phyloP scores from a whole-genome alignment of 148 eudicot genomes.

The Vaccinium corymbosum region DNA sequence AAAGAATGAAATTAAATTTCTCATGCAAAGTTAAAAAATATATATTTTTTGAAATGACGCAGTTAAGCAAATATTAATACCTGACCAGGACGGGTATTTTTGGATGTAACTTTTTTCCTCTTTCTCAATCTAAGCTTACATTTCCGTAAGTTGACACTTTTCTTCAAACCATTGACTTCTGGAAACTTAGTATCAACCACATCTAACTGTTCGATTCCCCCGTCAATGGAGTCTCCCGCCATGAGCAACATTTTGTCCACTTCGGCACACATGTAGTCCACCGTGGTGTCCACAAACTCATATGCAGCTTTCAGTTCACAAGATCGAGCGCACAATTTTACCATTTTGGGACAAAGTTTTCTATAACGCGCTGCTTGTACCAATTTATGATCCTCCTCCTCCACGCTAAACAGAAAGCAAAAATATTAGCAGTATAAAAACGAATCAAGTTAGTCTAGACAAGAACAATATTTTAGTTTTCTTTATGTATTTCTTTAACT shows the following conservation, averaged over 20 bases:
- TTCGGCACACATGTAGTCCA: not conserved
- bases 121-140: not conserved
- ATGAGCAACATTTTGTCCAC: not conserved
- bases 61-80: no score
- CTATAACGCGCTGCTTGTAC: not conserved
- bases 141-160: not conserved
- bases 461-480: not conserved
- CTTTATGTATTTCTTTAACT: not conserved
- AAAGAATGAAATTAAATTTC: no score
- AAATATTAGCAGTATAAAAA: not conserved
- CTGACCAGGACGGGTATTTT: no score
- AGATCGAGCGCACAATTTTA: not conserved
- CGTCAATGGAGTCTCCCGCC: not conserved
- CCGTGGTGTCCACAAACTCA: not conserved
- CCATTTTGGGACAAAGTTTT: not conserved
- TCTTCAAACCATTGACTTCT: not conserved
- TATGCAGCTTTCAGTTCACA: not conserved
- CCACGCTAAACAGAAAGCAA: not conserved
- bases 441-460: not conserved
- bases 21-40: no score
- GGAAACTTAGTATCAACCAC: not conserved
- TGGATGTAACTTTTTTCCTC: no score
- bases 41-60: no score
- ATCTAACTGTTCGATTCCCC: not conserved
- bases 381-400: not conserved